These are phyloP conservation scores for Keithomyces neogunnii DNA, from an alignment of 2,329 filamentous ascomycete genomes.

Conservation along the genomic window DNA sequence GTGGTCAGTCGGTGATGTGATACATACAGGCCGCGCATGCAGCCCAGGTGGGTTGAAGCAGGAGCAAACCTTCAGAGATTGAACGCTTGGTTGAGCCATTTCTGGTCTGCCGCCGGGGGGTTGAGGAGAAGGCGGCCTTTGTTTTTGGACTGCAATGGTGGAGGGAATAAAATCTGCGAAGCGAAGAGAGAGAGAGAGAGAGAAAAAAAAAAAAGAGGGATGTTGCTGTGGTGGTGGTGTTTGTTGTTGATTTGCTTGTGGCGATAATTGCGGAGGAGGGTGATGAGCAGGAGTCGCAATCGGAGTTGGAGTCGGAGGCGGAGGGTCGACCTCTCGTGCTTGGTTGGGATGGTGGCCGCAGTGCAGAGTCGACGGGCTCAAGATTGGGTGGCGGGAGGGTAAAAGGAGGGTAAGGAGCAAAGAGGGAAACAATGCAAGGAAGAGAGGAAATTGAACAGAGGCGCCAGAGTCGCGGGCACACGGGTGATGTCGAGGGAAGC, in stretches of 20 bases:
- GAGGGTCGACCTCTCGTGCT: conserved; percentile 15
- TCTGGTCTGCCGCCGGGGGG: conserved; percentile 16
- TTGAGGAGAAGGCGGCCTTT: not conserved
- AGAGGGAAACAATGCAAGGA: not conserved
- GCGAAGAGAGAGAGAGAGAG: conserved; percentile 4
- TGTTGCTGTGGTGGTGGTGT: not conserved
- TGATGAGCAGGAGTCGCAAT: too few relatives aligned
- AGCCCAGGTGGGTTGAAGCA: not conserved
- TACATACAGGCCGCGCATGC: conserved; percentile 9
- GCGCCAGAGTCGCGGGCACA: not conserved
- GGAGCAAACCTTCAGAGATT: conserved; percentile 74
- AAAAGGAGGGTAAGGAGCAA: not conserved
- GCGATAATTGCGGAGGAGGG: not conserved
- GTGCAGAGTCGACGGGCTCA: not conserved
- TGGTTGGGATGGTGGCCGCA: conserved; percentile 5
- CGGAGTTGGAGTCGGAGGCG: conserved; percentile 1
- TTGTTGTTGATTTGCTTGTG: not conserved
- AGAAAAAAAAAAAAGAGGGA: not conserved
- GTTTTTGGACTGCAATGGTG: conserved; percentile 5
- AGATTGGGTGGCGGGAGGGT: not conserved
- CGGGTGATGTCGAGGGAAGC: not conserved
- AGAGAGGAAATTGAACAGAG: not conserved
- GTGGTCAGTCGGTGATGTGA: conserved; percentile 18
- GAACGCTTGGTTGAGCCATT: conserved; percentile 78
- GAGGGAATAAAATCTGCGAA: not conserved